A percentile compares a stretch with the other conserved stretches of the same genome.
Evolutionary conservation across 176 grass and related monocot species (phyloP).

Genomic region (Echinochloa phyllopogon): DNA sequence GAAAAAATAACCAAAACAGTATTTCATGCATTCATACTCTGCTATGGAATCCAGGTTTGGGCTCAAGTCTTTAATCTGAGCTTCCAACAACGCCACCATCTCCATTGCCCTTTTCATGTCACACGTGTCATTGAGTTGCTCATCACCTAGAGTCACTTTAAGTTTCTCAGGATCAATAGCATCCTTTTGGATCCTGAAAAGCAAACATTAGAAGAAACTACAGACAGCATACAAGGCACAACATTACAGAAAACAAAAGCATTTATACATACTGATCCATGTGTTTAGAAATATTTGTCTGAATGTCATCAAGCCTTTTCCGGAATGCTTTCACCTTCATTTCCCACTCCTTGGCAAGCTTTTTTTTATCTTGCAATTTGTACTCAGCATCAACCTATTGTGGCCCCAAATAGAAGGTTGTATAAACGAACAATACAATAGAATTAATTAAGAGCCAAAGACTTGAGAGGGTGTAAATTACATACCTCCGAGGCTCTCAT

Average conservation of each 20-base stretch:
- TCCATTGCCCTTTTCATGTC: slow-evolving; percentile 86
- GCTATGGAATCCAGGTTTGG: slow-evolving; percentile 97
- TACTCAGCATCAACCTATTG: slow-evolving; percentile 86
- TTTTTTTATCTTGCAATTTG: slow-evolving; percentile 82
- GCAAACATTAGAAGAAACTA: slow-evolving; percentile 13
- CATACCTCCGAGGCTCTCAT: slow-evolving; percentile 78
- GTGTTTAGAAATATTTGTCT: slow-evolving; percentile 72
- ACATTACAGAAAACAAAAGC: slow-evolving; percentile 14
- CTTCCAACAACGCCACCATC: slow-evolving; percentile 84
- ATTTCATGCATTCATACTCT: slow-evolving; percentile 64
- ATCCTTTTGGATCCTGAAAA: slow-evolving; percentile 87
- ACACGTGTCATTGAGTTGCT: slow-evolving; percentile 61
- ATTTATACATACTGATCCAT: slow-evolving; percentile 78
- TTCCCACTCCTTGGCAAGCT: slow-evolving; percentile 75
- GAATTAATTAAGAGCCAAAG: slow-evolving; percentile 33
- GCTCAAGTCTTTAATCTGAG: slow-evolving; percentile 91
- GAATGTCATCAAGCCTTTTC: slow-evolving; percentile 80
- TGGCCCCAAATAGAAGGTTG: not conserved
- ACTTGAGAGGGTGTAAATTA: slow-evolving; percentile 20
- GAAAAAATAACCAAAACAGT: not conserved
- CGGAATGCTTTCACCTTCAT: slow-evolving; percentile 77
- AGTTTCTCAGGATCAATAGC: slow-evolving; percentile 89
- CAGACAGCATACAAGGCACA: slow-evolving; percentile 7
- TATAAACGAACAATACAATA: slow-evolving; percentile 1
- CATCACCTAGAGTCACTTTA: slow-evolving; percentile 68